Conservation (phyloP, 148 eudicot species). For the Pouteria glomerata region DNA sequence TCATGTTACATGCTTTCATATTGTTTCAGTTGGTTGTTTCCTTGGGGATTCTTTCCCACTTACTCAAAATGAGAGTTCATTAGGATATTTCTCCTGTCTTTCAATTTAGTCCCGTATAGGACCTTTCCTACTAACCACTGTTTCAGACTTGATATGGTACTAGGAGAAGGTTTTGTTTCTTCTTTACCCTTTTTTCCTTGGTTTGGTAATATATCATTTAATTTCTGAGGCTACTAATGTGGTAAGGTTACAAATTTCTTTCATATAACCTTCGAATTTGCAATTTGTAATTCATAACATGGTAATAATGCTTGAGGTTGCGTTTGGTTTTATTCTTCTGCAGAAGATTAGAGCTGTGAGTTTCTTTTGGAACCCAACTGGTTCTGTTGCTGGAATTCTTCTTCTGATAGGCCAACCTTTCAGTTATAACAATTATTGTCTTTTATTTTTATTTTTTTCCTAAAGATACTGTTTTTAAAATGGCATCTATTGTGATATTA, state of each 20-base stretch:
- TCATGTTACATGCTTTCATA: not conserved
- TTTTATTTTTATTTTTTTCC: no score
- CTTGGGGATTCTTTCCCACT: not conserved
- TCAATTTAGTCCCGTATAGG: not conserved
- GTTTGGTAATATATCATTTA: not conserved
- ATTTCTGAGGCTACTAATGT: not conserved
- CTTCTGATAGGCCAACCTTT: no score
- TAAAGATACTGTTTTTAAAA: not conserved
- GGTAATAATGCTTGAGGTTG: no score
- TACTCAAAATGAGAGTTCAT: not conserved
- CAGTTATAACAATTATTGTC: no score
- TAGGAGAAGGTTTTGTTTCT: no score
- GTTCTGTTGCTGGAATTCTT: no score
- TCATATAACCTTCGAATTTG: not conserved
- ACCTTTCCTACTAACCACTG: not conserved
- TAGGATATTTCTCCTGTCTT: not conserved
- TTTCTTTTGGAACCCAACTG: not conserved
- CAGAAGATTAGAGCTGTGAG: not conserved
- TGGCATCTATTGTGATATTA: not conserved
- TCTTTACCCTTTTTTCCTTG: not conserved
- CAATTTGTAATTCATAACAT: no score
- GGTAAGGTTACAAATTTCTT: not conserved
- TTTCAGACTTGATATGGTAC: not conserved
- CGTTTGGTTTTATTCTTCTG: not conserved
- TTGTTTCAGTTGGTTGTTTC: constrained; percentile 1